phyloP scores from a whole-genome alignment of 2,329 filamentous ascomycete genomes.

The Trichoderma sp. region DNA sequence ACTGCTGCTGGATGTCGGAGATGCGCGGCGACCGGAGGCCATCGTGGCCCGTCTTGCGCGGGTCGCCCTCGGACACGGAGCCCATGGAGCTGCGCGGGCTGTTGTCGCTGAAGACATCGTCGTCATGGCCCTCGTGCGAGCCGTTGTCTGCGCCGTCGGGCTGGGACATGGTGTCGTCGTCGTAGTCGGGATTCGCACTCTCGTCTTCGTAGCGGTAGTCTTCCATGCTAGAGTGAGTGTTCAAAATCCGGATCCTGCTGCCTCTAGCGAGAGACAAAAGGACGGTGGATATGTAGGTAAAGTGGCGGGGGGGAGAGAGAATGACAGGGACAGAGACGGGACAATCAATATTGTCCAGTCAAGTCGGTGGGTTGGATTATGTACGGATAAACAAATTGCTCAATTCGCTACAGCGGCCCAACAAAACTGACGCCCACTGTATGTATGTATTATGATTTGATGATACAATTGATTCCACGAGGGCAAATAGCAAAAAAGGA shows the following conservation, averaged over 20 bases:
- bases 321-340: background rate
- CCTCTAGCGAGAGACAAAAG: constrained; percentile 7
- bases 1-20: constrained; percentile 52
- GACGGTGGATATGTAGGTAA: background rate
- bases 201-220: constrained; percentile 14
- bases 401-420: background rate
- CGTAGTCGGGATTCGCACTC: background rate
- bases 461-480: background rate
- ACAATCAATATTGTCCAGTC: background rate
- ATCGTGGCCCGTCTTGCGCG: constrained; percentile 32
- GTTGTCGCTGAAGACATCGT: constrained; percentile 59
- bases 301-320: constrained; percentile 21
- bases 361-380: background rate
- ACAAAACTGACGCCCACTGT: background rate
- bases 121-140: constrained; percentile 52
- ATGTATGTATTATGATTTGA: background rate
- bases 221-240: constrained; percentile 38
- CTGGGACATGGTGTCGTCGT: constrained; percentile 10
- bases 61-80: constrained; percentile 43
- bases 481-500: background rate
- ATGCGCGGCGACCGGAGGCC: constrained; percentile 41
- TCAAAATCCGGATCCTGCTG: constrained; percentile 43
- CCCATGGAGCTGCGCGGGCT: constrained; percentile 57
- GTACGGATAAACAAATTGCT: background rate
- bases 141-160: constrained; percentile 41